Conservation (phyloP, 2,329 filamentous ascomycete genomes). For the Sphaerostilbella broomeana region DNA sequence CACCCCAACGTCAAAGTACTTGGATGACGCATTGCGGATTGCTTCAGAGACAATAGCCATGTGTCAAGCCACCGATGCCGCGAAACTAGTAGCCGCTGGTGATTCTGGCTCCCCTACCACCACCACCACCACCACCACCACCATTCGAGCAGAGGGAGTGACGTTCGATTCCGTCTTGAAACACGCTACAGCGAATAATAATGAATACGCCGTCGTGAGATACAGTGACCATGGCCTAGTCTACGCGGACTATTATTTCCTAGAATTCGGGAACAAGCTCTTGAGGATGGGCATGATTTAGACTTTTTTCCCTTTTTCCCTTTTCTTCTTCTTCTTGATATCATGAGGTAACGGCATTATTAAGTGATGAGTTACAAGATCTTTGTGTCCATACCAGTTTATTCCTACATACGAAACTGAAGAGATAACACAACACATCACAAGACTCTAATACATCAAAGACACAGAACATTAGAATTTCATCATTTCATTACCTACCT, state of each 20-base stretch:
- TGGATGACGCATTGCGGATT: constrained; percentile 23
- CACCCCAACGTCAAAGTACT: constrained; percentile 16
- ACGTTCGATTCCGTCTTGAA: constrained; percentile 28
- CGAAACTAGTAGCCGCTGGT: constrained; percentile 6
- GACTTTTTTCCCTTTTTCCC: no score
- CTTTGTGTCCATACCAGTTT: no score
- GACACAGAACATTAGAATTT: no score
- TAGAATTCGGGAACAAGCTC: constrained; percentile 40
- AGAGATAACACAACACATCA: no score
- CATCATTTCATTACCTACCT: no score
- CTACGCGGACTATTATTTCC: constrained; percentile 43
- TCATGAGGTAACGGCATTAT: no score
- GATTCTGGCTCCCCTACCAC: no score
- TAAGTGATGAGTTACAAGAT: no score
- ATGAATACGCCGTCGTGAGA: constrained; percentile 18
- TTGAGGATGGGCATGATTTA: constrained; percentile 25
- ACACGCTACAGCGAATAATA: constrained; percentile 29
- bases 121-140: no score
- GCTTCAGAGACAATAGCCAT: constrained; percentile 25
- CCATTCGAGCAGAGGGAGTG: constrained; percentile 8
- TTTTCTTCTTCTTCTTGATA: no score
- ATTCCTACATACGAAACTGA: no score
- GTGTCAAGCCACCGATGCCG: constrained; percentile 22
- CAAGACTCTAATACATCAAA: no score
- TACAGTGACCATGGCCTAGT: constrained; percentile 38